Base-by-base conservation (phyloP, 805 yeast genomes). In the Metschnikowia santaceciliae region DNA sequence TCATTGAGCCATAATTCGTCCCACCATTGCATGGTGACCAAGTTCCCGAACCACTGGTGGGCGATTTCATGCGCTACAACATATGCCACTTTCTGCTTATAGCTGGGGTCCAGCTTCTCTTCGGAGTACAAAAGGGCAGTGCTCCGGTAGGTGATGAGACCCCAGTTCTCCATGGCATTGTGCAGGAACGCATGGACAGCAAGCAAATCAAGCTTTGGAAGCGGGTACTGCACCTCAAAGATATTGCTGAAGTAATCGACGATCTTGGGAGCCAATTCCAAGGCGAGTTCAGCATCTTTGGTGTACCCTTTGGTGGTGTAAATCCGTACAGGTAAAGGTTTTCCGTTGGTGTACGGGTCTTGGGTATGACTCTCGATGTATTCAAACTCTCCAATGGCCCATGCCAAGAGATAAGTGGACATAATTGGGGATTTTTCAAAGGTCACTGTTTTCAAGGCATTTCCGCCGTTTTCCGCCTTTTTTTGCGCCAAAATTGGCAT, bases 21-120 rank as follows among this genome's bases (percentile, higher is more conserved):
- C 96, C 96, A 88, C 94, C 95, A 89, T 61, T 86, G 83, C 96
- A 88, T 89, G 43, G 96, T 89, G 54, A 88, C 92, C 59, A 86
- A 77, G 67, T 89, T 85, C 50, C 96, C 96, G 62, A 88, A 89
- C 96, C 96, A 89, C 65, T 89, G 94, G 68, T 88, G 96, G 10
- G 95, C 95, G 51, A 88, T 74, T 69, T 88, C 96, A 69, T 89
- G 96, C 52, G 86, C 84, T 30, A 88, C 86, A 33, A 88, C 95
- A 61, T 87, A 87, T 5, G 90, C 84, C 32, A 88, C 94, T 54
- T 85, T 84, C 64, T 83, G 82, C 65, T 84, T 80, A 60, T 79
- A 79, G 19, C 75, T 55, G 1, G 73, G 69, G 60, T 77, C 83
- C 1, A 82, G 77, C 26, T 68, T 75, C 13, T 61, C 60, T 33